Percentiles rank a stretch among this genome's conserved stretches.
Conservation (phyloP, 1,139 yeast species). For the Taiozyma sp. region DNA sequence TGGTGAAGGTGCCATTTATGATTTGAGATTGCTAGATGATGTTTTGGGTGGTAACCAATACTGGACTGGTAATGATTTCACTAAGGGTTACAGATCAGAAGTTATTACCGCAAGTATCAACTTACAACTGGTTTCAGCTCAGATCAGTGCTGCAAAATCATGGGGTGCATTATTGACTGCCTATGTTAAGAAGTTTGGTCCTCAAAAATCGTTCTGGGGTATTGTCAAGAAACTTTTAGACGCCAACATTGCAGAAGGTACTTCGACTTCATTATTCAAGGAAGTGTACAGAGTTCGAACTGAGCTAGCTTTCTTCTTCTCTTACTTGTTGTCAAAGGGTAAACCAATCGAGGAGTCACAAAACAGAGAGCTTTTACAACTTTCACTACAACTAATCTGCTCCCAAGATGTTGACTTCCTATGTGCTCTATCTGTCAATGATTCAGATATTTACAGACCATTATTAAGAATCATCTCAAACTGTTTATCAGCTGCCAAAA, state of each 20-base stretch:
- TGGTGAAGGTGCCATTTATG: slow-evolving; percentile 54
- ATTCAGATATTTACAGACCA: slow-evolving; percentile 49
- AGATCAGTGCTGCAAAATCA: slow-evolving; percentile 64
- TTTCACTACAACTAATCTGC: slow-evolving; percentile 37
- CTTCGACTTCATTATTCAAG: slow-evolving; percentile 42
- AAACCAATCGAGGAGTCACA: slow-evolving; percentile 24
- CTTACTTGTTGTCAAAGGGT: slow-evolving; percentile 39
- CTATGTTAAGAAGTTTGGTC: slow-evolving; percentile 35
- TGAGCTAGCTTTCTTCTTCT: slow-evolving; percentile 65
- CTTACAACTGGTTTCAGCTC: slow-evolving; percentile 62
- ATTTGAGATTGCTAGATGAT: slow-evolving; percentile 59
- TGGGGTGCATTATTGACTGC: slow-evolving; percentile 78
- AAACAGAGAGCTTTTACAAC: slow-evolving; percentile 21
- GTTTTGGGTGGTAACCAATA: slow-evolving; percentile 41
- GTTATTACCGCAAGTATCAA: slow-evolving; percentile 60
- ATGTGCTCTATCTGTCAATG: slow-evolving; percentile 34
- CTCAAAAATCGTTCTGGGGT: slow-evolving; percentile 35
- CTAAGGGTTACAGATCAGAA: slow-evolving; percentile 40
- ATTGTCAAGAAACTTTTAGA: slow-evolving; percentile 48
- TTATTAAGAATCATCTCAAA: slow-evolving; percentile 54
- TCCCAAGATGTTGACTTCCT: slow-evolving; percentile 45
- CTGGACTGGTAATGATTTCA: slow-evolving; percentile 42
- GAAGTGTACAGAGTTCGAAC: slow-evolving; percentile 58
- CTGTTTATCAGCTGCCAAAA: slow-evolving; percentile 40
- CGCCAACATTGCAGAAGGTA: slow-evolving; percentile 49